Conservation (phyloP, 306 rosid genomes). For the Pueraria montana region DNA sequence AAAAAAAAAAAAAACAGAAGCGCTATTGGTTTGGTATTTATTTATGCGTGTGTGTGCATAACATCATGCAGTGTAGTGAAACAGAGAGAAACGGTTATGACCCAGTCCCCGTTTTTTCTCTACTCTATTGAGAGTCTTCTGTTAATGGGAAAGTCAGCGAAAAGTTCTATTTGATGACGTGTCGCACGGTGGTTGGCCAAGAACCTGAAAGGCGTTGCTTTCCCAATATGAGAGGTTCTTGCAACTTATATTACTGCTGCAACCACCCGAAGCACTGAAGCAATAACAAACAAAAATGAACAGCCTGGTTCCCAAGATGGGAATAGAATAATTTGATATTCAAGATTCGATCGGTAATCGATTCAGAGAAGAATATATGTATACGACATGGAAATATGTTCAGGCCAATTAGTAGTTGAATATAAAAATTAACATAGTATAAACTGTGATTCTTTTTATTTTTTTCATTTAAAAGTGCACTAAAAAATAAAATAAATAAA, state of each 20-base stretch:
- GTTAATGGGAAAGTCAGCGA: neutral
- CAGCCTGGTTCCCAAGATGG: slow-evolving; percentile 11
- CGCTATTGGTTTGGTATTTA: neutral
- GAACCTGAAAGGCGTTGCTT: slow-evolving; percentile 39
- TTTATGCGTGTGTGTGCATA: neutral
- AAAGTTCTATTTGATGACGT: slow-evolving; percentile 40
- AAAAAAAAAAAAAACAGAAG: neutral
- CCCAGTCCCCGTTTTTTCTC: neutral
- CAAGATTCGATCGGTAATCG: too few species aligned
- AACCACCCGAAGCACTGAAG: slow-evolving; percentile 4
- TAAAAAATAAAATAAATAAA: neutral
- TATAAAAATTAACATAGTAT: too few species aligned
- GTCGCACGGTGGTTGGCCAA: slow-evolving; percentile 43
- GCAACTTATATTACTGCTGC: slow-evolving; percentile 34
- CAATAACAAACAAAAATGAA: slow-evolving; percentile 39
- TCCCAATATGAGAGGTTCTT: slow-evolving; percentile 29
- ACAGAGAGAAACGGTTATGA: slow-evolving; percentile 45
- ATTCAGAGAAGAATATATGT: neutral
- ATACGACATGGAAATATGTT: too few species aligned
- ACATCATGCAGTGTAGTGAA: slow-evolving; percentile 8
- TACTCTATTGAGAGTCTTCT: too few species aligned
- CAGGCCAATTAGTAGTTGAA: too few species aligned
- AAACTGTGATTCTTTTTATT: neutral
- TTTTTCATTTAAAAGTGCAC: neutral
- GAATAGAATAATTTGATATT: neutral